These are phyloP conservation scores for Macadamia integrifolia DNA, from an alignment of 164 flowering plant species.

Conservation along the genomic window DNA sequence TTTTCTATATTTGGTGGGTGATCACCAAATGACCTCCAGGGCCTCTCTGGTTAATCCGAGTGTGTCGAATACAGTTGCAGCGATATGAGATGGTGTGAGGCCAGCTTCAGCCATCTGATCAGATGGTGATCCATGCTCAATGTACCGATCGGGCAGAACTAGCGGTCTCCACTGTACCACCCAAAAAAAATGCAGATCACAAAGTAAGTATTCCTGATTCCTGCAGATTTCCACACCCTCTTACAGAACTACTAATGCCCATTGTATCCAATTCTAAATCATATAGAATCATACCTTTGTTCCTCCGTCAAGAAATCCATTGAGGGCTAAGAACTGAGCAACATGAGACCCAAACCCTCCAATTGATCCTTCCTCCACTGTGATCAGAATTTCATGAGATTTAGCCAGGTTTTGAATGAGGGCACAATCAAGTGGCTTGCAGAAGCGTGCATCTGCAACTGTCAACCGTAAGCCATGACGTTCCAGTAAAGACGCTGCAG, in stretches of 20 bases:
- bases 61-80: constrained; percentile 72
- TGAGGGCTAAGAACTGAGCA: constrained; percentile 85
- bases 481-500: constrained; percentile 61
- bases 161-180: constrained; percentile 87
- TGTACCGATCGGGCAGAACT: constrained; percentile 88
- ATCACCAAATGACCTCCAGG: constrained; percentile 46
- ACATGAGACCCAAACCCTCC: constrained; percentile 99
- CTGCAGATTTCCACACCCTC: background rate
- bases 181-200: constrained; percentile 4
- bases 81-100: constrained; percentile 83
- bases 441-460: constrained; percentile 92
- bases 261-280: background rate
- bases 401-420: constrained; percentile 73
- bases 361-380: constrained; percentile 92
- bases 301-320: constrained; percentile 87
- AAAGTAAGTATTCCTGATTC: constrained; percentile 3
- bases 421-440: constrained; percentile 79
- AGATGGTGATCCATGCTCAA: constrained; percentile 84
- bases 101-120: constrained; percentile 80
- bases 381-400: constrained; percentile 75
- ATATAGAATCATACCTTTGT: constrained; percentile 47
- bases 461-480: constrained; percentile 54
- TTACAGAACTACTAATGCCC: too few species aligned
- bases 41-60: constrained; percentile 85
- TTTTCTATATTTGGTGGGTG: constrained; percentile 6